Evolutionary conservation across 352 stramenopile genomes (phyloP).

Genomic region (Lagenidium sp.): DNA sequence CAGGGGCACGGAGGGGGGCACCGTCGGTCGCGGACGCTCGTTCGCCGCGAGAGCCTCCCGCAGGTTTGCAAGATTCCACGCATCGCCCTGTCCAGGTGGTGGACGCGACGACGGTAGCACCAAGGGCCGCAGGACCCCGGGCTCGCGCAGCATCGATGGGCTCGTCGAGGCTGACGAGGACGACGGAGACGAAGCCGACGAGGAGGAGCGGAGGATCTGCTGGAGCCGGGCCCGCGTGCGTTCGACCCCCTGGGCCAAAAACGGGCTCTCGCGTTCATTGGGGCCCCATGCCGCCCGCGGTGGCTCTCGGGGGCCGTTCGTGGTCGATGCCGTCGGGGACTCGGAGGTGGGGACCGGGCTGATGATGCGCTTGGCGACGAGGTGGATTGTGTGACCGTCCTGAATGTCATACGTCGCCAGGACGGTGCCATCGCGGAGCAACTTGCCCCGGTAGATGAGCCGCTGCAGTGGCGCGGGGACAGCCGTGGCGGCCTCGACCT

Average conservation of each 20-base stretch:
- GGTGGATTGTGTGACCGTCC: slow-evolving; percentile 88
- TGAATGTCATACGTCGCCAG: slow-evolving; percentile 84
- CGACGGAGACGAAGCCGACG: no score
- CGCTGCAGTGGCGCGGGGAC: slow-evolving; percentile 63
- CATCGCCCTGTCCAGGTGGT: slow-evolving; percentile 11
- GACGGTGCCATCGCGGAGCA: slow-evolving; percentile 70
- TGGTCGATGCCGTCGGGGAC: background rate
- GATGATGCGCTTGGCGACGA: slow-evolving; percentile 58
- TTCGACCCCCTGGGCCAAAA: slow-evolving; percentile 8
- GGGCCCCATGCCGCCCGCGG: no score
- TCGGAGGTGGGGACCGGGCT: background rate
- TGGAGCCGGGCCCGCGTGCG: slow-evolving; percentile 13
- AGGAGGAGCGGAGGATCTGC: slow-evolving; percentile 10
- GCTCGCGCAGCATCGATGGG: slow-evolving; percentile 5
- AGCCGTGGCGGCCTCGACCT: slow-evolving; percentile 42
- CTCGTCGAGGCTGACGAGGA: background rate
- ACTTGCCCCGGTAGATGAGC: slow-evolving; percentile 88
- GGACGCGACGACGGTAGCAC: slow-evolving; percentile 5
- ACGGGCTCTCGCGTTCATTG: slow-evolving; percentile 1
- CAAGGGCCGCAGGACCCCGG: slow-evolving; percentile 5
- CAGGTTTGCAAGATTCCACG: slow-evolving; percentile 56
- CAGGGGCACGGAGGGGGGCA: no score
- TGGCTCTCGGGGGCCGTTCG: background rate
- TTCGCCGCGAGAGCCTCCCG: slow-evolving; percentile 43
- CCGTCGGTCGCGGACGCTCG: no score